These are phyloP conservation scores for Malassezia dermatis DNA, from an alignment of 1,284 basidiomycete genomes.

Conservation along the genomic window DNA sequence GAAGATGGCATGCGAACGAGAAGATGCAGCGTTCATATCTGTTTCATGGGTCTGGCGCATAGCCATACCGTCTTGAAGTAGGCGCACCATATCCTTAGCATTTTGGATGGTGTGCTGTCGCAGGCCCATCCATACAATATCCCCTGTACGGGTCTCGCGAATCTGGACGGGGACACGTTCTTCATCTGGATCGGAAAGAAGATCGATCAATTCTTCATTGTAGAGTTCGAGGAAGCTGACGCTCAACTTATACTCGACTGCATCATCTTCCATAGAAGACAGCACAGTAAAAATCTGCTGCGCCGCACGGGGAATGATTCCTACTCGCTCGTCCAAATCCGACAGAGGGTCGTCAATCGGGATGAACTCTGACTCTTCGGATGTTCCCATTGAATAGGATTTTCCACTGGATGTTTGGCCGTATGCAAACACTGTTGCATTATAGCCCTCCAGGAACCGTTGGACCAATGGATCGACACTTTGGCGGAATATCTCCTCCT, in stretches of 20 bases:
- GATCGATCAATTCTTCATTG: conserved; percentile 60
- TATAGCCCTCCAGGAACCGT: conserved; percentile 88
- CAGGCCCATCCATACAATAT: conserved; percentile 92
- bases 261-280: conserved; percentile 4
- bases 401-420: conserved; percentile 96
- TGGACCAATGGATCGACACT: conserved; percentile 76
- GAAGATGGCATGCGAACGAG: conserved; percentile 96
- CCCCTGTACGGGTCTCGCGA: conserved; percentile 87
- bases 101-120: conserved; percentile 77
- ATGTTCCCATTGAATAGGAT: conserved; percentile 76
- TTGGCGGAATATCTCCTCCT: conserved; percentile 70
- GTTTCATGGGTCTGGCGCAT: conserved; percentile 91
- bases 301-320: conserved; percentile 89
- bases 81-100: conserved; percentile 80
- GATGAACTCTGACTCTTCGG: conserved; percentile 24
- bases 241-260: conserved; percentile 32
- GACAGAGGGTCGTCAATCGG: conserved; percentile 30
- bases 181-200: conserved; percentile 38
- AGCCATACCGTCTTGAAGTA: conserved; percentile 66
- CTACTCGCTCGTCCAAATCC: conserved; percentile 48
- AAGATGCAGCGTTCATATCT: conserved; percentile 96
- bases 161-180: conserved; percentile 75
- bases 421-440: conserved; percentile 94
- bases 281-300: conserved; percentile 76
- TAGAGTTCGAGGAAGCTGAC: conserved; percentile 70